Evolutionary conservation across 805 yeast species (phyloP), one percentile per base, ranked within the genome.

Genomic region (Yarrowia keelungensis): DNA sequence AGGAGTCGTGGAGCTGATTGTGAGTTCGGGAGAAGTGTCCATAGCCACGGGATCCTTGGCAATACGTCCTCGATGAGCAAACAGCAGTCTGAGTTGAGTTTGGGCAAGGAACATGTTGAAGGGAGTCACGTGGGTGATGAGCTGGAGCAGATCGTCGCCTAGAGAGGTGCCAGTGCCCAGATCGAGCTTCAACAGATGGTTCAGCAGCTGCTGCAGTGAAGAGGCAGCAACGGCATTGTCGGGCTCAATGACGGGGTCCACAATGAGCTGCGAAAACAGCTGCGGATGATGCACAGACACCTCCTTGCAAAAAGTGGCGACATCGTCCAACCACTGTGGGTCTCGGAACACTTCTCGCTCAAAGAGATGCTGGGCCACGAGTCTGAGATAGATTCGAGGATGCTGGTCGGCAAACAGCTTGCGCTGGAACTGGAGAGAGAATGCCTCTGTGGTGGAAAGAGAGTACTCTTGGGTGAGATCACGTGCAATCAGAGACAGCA

Each of bases 351-450:
- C 65, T 5, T 59, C 65, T 0, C 51, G 35, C 19, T 59, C 65
- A 8, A 43, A 43, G n/a, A 59, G 22, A 16, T 59, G 39, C n/a
- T 46, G 45, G 36, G 71, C 70, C 46, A 73, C 73, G 8, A 50
- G 32, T 10, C 71, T 45, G n/a, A 62, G 39, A 16, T 47, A 62
- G 67, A 62, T 62, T 8, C 67, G 45, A 10, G 67, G 67, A 49
- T 62, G 43, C 38, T 47, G 54, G 12, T 15, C 39, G n/a, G 56
- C 26, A 41, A 62, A 62, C 16, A 62, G 12, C 43, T 62, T 50
- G 14, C 73, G 70, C 19, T 73, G 74, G n/a, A 73, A 69, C 11
- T 72, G 72, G n/a, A 74, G 70, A 26, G 69, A 56, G 26, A 70
- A 41, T 10, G 43, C 41, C 56, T 74, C 76, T 10, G 69, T 59